A percentile compares a stretch with the other conserved stretches of the same genome.
Conservation (phyloP, 192 early-diverging fungal species). For the Fimicolochytrium jonesii region DNA sequence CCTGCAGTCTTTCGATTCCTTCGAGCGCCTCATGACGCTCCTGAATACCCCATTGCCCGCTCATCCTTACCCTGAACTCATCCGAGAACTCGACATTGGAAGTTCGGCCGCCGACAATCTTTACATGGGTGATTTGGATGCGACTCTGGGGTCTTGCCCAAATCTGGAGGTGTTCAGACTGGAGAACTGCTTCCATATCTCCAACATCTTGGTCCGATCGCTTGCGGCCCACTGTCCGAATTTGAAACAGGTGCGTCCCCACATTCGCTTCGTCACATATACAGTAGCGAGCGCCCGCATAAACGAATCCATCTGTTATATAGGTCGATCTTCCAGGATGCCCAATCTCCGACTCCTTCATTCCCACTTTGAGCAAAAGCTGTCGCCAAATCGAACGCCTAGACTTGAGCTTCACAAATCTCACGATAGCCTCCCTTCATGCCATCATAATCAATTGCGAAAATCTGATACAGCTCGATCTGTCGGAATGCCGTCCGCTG, state of each 20-base stretch:
- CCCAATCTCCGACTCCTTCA: conserved; percentile 49
- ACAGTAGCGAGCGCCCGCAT: background rate
- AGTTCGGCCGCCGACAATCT: conserved; percentile 48
- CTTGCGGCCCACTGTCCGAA: conserved; percentile 35
- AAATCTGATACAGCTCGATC: conserved; percentile 38
- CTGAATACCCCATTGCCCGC: conserved; percentile 27
- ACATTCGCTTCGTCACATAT: background rate
- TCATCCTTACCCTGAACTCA: conserved; percentile 38
- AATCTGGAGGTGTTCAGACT: conserved; percentile 40
- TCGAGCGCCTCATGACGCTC: conserved; percentile 38
- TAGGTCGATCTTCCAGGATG: conserved; percentile 49
- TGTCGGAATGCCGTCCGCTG: conserved; percentile 39
- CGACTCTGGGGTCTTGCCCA: conserved; percentile 26
- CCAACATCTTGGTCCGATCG: conserved; percentile 43
- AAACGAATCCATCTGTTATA: background rate
- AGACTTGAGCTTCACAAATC: conserved; percentile 48
- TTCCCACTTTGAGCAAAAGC: conserved; percentile 38
- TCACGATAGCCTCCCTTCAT: conserved; percentile 39
- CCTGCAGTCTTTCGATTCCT: conserved; percentile 37
- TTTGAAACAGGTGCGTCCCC: conserved; percentile 31
- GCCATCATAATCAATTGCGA: conserved; percentile 35
- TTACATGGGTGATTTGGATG: conserved; percentile 54
- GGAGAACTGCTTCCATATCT: conserved; percentile 51
- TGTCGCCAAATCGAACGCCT: conserved; percentile 37
- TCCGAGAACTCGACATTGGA: conserved; percentile 45